A percentile compares a stretch with the other conserved stretches of the same genome.
phyloP scores from a whole-genome alignment of 495 filamentous ascomycete species.

The Thermothielavioides terrestris region DNA sequence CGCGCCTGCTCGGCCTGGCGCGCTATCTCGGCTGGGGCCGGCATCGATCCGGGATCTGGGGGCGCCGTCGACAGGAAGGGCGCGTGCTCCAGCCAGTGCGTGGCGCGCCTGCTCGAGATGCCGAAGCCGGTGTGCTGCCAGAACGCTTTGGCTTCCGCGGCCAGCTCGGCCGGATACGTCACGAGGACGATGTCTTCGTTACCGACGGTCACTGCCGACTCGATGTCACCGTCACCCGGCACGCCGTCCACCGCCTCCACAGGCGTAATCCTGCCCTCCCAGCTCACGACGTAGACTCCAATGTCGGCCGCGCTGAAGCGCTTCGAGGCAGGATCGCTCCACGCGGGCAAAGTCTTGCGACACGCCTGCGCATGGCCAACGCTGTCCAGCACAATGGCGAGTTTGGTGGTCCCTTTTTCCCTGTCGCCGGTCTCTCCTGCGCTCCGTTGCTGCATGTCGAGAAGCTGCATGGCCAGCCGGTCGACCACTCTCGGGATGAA shows the following conservation, averaged over 20 bases:
- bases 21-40: not conserved
- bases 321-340: not conserved
- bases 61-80: not conserved
- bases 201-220: not conserved
- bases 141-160: slow-evolving; percentile 10
- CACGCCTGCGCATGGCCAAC: not conserved
- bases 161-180: slow-evolving; percentile 7
- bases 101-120: slow-evolving; percentile 22
- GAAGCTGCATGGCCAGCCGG: slow-evolving; percentile 1
- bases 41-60: not conserved
- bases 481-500: slow-evolving; percentile 13
- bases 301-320: not conserved
- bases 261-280: slow-evolving; percentile 1
- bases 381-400: not conserved
- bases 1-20: not conserved
- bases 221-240: not conserved
- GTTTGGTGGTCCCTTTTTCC: not conserved
- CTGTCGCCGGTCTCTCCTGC: not conserved
- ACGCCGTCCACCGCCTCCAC: not conserved
- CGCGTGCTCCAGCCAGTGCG: slow-evolving; percentile 12
- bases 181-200: slow-evolving; percentile 13
- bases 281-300: not conserved
- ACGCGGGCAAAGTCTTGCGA: not conserved
- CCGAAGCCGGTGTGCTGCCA: slow-evolving; percentile 26
- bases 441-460: not conserved